phyloP scores from a whole-genome alignment of 345 rosid genomes.

The Syzygium grande region DNA sequence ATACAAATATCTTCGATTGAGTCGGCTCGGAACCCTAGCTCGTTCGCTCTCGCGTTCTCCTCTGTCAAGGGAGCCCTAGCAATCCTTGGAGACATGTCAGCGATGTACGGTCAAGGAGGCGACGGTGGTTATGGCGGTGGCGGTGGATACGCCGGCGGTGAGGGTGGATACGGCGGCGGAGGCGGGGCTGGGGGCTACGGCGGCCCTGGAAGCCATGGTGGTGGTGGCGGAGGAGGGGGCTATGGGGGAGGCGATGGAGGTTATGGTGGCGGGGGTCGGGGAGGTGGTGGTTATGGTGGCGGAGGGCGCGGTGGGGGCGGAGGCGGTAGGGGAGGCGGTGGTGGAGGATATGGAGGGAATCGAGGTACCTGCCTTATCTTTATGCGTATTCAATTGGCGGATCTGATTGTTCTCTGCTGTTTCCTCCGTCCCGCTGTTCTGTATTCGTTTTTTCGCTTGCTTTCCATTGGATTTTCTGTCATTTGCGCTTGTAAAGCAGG shows the following conservation, averaged over 20 bases:
- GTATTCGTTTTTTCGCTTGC: neutral
- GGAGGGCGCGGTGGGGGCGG: conserved; percentile 6
- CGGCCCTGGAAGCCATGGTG: conserved; percentile 30
- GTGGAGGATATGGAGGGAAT: conserved; percentile 50
- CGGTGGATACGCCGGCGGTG: conserved; percentile 15
- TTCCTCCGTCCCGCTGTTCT: neutral
- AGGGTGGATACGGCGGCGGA: conserved; percentile 23
- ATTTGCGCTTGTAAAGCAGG: conserved; percentile 61
- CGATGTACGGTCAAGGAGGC: conserved; percentile 68
- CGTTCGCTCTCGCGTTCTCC: neutral
- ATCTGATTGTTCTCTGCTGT: conserved; percentile 2
- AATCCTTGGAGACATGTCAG: conserved; percentile 38
- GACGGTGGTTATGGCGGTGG: conserved; percentile 1
- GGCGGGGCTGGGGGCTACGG: conserved; percentile 52
- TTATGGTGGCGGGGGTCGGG: conserved; percentile 2
- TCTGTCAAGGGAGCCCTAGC: conserved; percentile 12
- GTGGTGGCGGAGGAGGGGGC: conserved; percentile 16
- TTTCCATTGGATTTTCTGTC: conserved; percentile 12
- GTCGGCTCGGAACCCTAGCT: neutral
- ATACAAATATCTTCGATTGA: neutral
- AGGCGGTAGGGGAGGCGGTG: conserved; percentile 28
- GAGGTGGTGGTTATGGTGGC: neutral
- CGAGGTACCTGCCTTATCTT: conserved; percentile 23
- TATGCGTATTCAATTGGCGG: neutral
- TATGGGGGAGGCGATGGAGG: conserved; percentile 53